Evolutionary conservation across 2,329 filamentous ascomycete species (phyloP), one percentile per base, ranked within the genome.

Genomic region (Tolypocladium endophyticum): DNA sequence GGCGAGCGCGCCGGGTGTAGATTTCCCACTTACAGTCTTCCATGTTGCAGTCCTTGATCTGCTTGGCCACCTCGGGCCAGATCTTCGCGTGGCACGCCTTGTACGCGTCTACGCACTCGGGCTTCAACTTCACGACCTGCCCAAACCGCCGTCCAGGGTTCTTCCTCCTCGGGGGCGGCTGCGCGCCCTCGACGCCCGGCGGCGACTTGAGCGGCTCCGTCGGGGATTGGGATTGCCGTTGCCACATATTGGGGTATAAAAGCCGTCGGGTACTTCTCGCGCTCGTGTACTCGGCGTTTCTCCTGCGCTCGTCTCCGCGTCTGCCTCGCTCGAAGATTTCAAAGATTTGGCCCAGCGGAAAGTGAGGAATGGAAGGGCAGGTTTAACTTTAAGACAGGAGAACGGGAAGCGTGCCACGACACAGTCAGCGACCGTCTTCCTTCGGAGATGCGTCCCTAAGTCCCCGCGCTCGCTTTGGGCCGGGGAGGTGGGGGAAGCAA

Each of bases 41-140:
- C 61, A 93, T 89, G 64, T 88, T 88, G 71, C 86, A 89, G 47
- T 86, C 83, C 69, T 86, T 85, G 68, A 93, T 92, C 74, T 91
- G 87, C 70, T 84, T 80, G 39, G 90, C 74, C 1, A 94, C 88
- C 66, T 89, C 87, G 7, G 88, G 88, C 89, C 89, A 93, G 0
- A 91, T 87, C 5, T 79, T 80, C 8, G 84, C 85, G 69, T 92
- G 89, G 63, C 84, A 86, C 66, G 86, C 80, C 71, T 90, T 92
- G 76, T 92, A 93, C 64, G 85, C 81, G 28, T 81, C 80, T 18
- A 88, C 75, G 62, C 77, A 81, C 63, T 87, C 83, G 16, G 84
- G 83, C 73, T 86, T 88, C 59, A 93, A 80, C 69, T 84, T 86
- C 58, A 92, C 80, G 64, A 90, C 87, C 72, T 92, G 89, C 45